phyloP scores from a whole-genome alignment of 371 early-diverging fungal species.

The Mortierella sp. region DNA sequence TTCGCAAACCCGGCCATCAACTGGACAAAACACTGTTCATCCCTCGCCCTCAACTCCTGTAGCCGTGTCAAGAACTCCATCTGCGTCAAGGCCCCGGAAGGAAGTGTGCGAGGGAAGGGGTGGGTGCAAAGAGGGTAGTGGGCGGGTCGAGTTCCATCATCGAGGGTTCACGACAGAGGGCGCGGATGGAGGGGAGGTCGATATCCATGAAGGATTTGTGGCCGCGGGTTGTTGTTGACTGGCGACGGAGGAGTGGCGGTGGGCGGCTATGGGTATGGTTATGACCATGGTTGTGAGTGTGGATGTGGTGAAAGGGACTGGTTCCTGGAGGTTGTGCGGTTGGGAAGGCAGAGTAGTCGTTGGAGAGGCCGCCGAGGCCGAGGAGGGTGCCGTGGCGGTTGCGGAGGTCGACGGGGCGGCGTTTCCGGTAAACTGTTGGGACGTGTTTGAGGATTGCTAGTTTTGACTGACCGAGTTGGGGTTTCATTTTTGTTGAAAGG shows the following conservation, averaged over 20 bases:
- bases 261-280: constrained; percentile 1
- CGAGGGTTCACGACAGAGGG: constrained; percentile 42
- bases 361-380: not conserved
- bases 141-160: constrained; percentile 57
- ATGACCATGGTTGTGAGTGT: not conserved
- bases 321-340: not conserved
- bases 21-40: constrained; percentile 36
- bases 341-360: not conserved
- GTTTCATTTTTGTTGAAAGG: constrained; percentile 32
- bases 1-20: constrained; percentile 47
- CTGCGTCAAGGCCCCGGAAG: constrained; percentile 44
- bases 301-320: constrained; percentile 1
- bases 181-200: constrained; percentile 46
- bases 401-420: constrained; percentile 39
- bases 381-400: constrained; percentile 16
- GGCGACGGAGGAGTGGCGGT: constrained; percentile 38
- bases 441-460: constrained; percentile 47
- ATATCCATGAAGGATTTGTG: constrained; percentile 54
- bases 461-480: constrained; percentile 44
- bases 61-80: constrained; percentile 43
- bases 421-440: constrained; percentile 45
- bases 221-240: constrained; percentile 23
- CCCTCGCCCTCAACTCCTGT: constrained; percentile 45
- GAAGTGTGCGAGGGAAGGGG: constrained; percentile 33
- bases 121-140: constrained; percentile 34